Percentiles rank a stretch among this genome's conserved stretches.
These are phyloP conservation scores for Suillus paluster DNA, from an alignment of 768 basidiomycete genomes.

Conservation along the genomic window DNA sequence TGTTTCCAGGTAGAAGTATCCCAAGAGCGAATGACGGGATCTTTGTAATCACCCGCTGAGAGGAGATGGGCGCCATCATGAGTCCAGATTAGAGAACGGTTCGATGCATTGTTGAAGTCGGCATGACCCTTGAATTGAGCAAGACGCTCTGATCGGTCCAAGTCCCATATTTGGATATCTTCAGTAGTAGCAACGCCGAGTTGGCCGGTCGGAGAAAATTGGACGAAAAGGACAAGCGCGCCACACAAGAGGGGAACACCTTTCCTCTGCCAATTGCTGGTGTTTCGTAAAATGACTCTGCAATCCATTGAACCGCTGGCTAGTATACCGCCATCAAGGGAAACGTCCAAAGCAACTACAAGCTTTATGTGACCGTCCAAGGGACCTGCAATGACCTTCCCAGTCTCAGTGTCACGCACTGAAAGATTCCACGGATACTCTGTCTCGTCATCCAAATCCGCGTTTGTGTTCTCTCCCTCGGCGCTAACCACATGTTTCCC, in stretches of 20 bases:
- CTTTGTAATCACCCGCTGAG: background rate
- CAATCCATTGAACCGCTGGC: conserved; percentile 10
- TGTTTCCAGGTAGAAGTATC: background rate
- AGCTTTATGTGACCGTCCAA: conserved; percentile 1
- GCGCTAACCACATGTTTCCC: background rate
- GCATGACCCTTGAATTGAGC: background rate
- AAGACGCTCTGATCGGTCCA: background rate
- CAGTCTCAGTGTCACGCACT: too few relatives aligned
- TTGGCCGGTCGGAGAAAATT: background rate
- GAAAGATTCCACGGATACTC: too few relatives aligned
- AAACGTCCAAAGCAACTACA: conserved; percentile 6
- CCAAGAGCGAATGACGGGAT: conserved; percentile 1
- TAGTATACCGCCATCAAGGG: conserved; percentile 9
- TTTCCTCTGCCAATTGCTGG: background rate
- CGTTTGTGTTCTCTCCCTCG: too few relatives aligned
- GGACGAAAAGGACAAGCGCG: background rate
- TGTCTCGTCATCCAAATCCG: too few relatives aligned
- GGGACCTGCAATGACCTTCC: too few relatives aligned
- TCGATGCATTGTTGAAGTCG: background rate
- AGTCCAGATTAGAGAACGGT: background rate
- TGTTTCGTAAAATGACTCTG: conserved; percentile 8
- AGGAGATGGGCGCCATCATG: background rate
- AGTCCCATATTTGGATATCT: background rate
- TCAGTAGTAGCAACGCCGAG: background rate
- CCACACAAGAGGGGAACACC: background rate